Base-by-base conservation (phyloP, 1,284 basidiomycete genomes). In the Agroathelia rolfsii region DNA sequence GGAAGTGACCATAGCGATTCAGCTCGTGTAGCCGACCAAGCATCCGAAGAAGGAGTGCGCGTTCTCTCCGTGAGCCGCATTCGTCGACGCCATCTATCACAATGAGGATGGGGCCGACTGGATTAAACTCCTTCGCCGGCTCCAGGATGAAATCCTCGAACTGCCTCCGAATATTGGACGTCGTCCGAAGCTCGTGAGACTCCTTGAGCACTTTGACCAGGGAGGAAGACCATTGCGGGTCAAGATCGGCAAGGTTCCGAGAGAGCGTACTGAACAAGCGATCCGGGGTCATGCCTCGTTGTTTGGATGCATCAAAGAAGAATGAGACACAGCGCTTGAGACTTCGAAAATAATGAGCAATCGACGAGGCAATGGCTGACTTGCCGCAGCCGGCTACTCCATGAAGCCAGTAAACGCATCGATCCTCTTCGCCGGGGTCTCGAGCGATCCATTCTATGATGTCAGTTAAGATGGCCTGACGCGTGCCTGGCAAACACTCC, bases 21-120 rank as follows among this genome's bases (percentile, higher is more conserved):
- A 59, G 43, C 11, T 39, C 28, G 10, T 22, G 11, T 6, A 40
- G 36, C 6, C 40, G 36, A 2, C 32, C 38, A 18, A 51, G 34
- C 3, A 46, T 30, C 3, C 28, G 19, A 9, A 55, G 30, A 3
- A 56, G 30, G 5, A 13, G 19, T 9, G 40, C 36, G 4, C 45
- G 41, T 3, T 30, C 41, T 0, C 37, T 37, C 5, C 34, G 37
- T 25, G 47, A 43, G 0, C 55, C 55, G 18, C 54, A 50, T 27
- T 58, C 52, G 32, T 58, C 55, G 29, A 60, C 32, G 1, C 48
- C 57, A 37, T 58, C 54, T 18, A 59, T 48, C 16, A 59, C 41
- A 18, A 64, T 53, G 30, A 64, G 46, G 21, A 58, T 46, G 4
- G 59, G 50, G 5, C 46, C 45, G 31, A 43, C 38, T 20, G 40